Percentiles rank a stretch among this genome's conserved stretches.
Evolutionary conservation across 371 early-diverging fungal species (phyloP).

Genomic region (Actinomortierella ambigua): DNA sequence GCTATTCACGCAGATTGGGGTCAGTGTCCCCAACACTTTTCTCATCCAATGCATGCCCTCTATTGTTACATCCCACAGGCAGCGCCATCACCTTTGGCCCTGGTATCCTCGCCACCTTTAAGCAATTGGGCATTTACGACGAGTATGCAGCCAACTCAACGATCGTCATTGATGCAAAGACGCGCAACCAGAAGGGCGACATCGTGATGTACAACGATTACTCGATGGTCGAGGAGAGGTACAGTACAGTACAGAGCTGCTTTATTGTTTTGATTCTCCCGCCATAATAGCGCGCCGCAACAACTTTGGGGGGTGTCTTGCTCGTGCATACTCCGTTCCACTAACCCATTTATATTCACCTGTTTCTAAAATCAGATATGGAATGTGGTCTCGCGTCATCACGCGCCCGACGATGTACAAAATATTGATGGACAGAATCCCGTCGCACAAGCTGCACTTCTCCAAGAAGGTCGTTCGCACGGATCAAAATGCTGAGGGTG

Average conservation of each 20-base stretch:
- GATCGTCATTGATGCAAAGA: slow-evolving; percentile 6
- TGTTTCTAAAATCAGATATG: no score
- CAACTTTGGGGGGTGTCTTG: not conserved
- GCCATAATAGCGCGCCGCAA: not conserved
- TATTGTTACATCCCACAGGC: no score
- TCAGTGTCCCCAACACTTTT: no score
- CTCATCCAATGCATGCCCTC: no score
- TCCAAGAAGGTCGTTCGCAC: slow-evolving; percentile 5
- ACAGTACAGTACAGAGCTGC: no score
- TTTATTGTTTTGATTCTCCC: not conserved
- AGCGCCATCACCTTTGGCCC: slow-evolving; percentile 15
- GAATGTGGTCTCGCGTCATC: slow-evolving; percentile 7
- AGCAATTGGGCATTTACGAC: slow-evolving; percentile 17
- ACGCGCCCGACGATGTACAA: slow-evolving; percentile 7
- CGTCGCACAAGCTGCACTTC: slow-evolving; percentile 8
- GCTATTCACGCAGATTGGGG: no score
- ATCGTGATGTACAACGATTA: slow-evolving; percentile 10
- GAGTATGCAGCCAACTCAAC: slow-evolving; percentile 5
- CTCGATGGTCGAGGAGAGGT: slow-evolving; percentile 10
- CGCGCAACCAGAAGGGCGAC: slow-evolving; percentile 10
- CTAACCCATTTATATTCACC: no score
- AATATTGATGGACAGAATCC: slow-evolving; percentile 14
- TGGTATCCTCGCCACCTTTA: slow-evolving; percentile 12
- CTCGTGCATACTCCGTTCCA: no score
- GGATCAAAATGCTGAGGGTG: slow-evolving; percentile 4